Base-by-base conservation (phyloP, 2,329 filamentous ascomycete species). In the Capronia americana region DNA sequence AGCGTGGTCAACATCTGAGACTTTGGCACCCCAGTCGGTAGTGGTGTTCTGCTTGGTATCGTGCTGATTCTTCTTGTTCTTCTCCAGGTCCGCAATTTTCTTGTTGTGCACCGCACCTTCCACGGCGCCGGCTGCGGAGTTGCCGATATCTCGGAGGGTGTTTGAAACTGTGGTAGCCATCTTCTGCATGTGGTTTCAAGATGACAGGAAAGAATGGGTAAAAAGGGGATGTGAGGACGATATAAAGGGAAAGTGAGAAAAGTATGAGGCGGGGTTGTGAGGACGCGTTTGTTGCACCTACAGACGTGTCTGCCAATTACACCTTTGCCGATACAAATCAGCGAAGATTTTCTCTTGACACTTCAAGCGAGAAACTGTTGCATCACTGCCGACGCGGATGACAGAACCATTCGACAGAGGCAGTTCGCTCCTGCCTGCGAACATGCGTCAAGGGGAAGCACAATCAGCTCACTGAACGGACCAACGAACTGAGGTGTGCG, bases 1-100 rank as follows among this genome's bases (percentile, higher is more conserved):
- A 92, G 91, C 95, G 75, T 93, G 85, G 74, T 96, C 92, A 0
- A 89, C 89, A 73, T 90, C 90, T 50, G 82, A 80, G 73, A 92
- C 85, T 77, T 89, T 92, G 30, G 90, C 87, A 24, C 92, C 92
- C 79, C 85, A 92, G 74, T 96, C 92, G 57, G 89, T 90, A 0
- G 92, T 94, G 70, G 93, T 86, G 46, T 85, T 83, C 34, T 84
- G 81, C 44, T 86, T 83, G 57, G 84, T 78, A 38, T 61, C 24
- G 53, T 85, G 79, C 1, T 87, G 82, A 74, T 92, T 83, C 62
- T 87, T 84, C 48, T 66, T 61, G 28, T 72, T 61, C 48, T 79
- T 78, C 28, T 82, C 76, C 56, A 93, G 81, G 73, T 93, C 88
- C 4, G 70, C 70, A 30, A 70, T 62, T 38, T 71, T 70, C 61